Evolutionary conservation across 106 monocot genomes (phyloP), one percentile per base, ranked within the genome.

Genomic region (Amphibolis antarctica): DNA sequence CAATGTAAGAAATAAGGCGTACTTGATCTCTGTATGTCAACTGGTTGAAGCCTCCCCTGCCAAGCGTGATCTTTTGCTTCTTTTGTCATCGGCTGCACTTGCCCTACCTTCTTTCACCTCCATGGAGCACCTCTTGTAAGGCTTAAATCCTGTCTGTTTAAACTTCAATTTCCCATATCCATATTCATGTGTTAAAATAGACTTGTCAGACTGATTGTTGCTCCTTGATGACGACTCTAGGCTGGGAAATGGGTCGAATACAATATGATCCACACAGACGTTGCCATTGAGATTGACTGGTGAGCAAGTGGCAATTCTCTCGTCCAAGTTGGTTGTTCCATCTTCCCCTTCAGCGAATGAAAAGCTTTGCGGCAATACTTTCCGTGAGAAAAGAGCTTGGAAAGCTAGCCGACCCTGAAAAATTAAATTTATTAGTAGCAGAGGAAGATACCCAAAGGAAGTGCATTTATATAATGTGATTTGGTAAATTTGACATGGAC

Each of bases 371-470:
- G 96, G 96, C 49, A 98, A 74, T 1, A 85, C 72, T 42, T 77
- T 76, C 60, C 91, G 80, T 10, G 65, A 81, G 63, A 98, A 98
- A 17, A 98, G 77, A 5, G 87, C 87, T 74, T 78, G 76, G 24
- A 98, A 98, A 21, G 98, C 91, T 12, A 87, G 59, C 3, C 98
- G 84, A 59, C 98, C 98, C 98, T 98, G 66, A 69, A 67, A 85
- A 67, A 42, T 60, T 53, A 63, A 57, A 74, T 28, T n/a, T n/a
- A n/a, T n/a, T 29, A 83, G 43, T 50, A 69, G 42, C 46, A 67
- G 70, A 68, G 62, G 56, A n/a, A 24, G 44, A 12, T 57, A 46
- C 9, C 57, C 28, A 55, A 28, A n/a, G n/a, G 18, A 50, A 13
- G 23, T 24, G 1, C 23, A 12, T 1, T 13, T n/a, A 5, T 44